Base-by-base conservation (phyloP, 1,284 basidiomycete species). In the Cryptococcus hybrid region DNA sequence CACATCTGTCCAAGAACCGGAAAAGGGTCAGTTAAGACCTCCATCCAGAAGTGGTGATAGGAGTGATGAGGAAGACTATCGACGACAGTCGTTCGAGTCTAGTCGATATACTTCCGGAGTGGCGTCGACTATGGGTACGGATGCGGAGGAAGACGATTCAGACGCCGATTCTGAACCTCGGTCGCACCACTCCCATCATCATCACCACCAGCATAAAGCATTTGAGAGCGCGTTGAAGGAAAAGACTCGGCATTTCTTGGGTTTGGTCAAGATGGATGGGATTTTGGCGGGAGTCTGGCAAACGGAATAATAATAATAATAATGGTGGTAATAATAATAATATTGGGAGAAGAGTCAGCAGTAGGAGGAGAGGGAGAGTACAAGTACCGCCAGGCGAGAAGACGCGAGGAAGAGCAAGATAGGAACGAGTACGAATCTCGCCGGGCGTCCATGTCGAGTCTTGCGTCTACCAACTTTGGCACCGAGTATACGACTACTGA, bases 71-170 rank as follows among this genome's bases (percentile, higher is more conserved):
- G 65, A 63, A 45, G 12, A 54, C 62, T 9, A 54, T 58, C 43
- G 59, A 12, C 62, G 71, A 3, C 59, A 63, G 6, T 77, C 75
- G 2, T 58, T 71, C 54, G 67, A 75, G 11, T 75, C 74, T 1
- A 65, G 67, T 34, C 59, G 61, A 12, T 72, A 68, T 53, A 63
- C 65, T 7, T 67, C 68, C 13, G 64, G 54, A 13, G 58, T 52
- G 42, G 54, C 45, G 1, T 66, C 68, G 3, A 55, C 50, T 5
- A 54, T 38, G 2, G 62, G 60, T 4, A 70, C 65, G 12, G 69
- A 72, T 47, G 57, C 59, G 2, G 69, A 69, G 8, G 24, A 24
- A 24, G 24, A 24, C 24, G 68, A 65, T 8, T 64, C 62, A 7
- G 64, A 59, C 4, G 56, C 47, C 38, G 61, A 62, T 36, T 57